Evolutionary conservation across 441 rosid genomes (phyloP), one percentile per base, ranked within the genome.

Genomic region (Euphorbia celastroides): DNA sequence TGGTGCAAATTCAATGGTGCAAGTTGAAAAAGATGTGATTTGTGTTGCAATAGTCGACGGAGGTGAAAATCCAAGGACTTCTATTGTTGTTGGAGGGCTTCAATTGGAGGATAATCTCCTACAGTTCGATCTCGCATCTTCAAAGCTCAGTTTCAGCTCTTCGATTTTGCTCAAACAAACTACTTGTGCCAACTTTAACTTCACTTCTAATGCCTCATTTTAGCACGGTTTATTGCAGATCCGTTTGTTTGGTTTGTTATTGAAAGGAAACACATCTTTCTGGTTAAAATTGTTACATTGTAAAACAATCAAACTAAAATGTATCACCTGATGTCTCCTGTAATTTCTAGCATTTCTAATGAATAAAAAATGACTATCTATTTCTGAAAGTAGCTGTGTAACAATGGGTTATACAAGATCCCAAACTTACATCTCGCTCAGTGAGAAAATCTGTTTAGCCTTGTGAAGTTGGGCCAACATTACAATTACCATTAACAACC

Each of bases 1-100:
- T 2, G 83, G 88, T 0, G 72, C 74, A 6, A 83, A 83, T 71
- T 77, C 84, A 6, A 74, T 83, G 79, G 78, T 70, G 64, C 73
- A 70, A 54, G 68, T 75, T 2, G 56, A 68, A 19, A 26, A 19
- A 5, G 51, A 66, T 17, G 72, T 72, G 48, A 31, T 76, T 44
- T 81, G 85, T 67, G 67, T 83, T 44, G 85, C 76, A 0, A 64
- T 83, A 11, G 32, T 81, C 2, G 65, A 79, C 17, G 83, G 85
- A 3, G 83, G 85, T 4, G 17, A 22, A 56, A 58, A 66, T 57
- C 75, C 75, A 5, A 13, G 5, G 5, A 54, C 74, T 34, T 78
- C 86, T 23, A 71, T 79, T 38, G 74, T 71, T 63, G 73, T 79
- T 27, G 83, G 86, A 56, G 22, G 76, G 72, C 57, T 70, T 66